Conservation (phyloP, 139 green algal genomes). For the Micractinium sp. region DNA sequence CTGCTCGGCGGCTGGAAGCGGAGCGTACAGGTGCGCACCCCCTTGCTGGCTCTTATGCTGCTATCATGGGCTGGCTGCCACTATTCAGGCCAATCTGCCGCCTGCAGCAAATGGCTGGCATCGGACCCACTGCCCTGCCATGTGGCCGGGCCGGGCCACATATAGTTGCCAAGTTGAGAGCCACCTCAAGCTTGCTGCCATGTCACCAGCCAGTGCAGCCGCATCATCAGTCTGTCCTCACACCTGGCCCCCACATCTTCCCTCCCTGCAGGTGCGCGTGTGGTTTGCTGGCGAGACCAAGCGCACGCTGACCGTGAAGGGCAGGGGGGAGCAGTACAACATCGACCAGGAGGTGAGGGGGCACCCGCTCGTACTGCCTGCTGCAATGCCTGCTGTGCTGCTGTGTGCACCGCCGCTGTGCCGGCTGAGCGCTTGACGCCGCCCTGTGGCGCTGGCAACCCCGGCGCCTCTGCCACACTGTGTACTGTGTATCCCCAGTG, state of each 20-base stretch:
- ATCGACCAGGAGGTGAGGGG: slow-evolving; percentile 9
- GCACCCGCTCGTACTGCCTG: no score
- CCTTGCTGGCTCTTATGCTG: not conserved
- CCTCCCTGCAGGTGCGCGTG: not conserved
- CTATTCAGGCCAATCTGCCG: no score
- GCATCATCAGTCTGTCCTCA: not conserved
- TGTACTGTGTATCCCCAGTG: no score
- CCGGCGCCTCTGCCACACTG: no score
- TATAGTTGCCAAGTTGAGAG: no score
- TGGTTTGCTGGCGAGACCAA: slow-evolving; percentile 17
- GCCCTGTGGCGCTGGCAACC: no score
- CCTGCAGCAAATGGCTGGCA: no score
- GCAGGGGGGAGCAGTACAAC: no score
- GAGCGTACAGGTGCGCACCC: not conserved
- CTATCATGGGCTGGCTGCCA: no score
- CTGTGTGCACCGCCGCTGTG: not conserved
- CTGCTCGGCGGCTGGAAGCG: slow-evolving; percentile 17
- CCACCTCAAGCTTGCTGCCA: not conserved
- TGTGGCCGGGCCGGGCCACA: no score
- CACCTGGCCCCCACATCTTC: not conserved
- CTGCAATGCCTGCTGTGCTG: not conserved
- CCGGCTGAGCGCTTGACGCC: no score
- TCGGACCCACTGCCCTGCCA: no score
- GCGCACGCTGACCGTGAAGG: not conserved
- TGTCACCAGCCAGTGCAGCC: not conserved